A percentile compares a stretch with the other conserved stretches of the same genome.
phyloP scores from a whole-genome alignment of 352 stramenopile genomes.

The Globisporangium radiosum region DNA sequence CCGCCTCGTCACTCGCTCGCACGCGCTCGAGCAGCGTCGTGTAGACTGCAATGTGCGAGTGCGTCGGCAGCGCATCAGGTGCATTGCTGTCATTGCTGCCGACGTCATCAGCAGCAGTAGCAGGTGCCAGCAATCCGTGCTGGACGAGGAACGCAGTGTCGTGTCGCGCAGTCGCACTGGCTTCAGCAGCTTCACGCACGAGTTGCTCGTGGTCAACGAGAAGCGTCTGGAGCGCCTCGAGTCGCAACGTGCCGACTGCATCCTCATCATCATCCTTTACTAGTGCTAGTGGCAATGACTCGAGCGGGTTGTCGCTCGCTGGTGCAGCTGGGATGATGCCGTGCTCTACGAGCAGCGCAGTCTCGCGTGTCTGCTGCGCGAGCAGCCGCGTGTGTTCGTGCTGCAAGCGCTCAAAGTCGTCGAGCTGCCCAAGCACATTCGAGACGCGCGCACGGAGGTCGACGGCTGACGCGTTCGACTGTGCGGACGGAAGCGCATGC shows the following conservation, averaged over 20 bases:
- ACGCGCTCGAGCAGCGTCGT: conserved; percentile 19
- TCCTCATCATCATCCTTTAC: too few species aligned
- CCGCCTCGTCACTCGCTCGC: neutral
- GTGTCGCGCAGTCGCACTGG: neutral
- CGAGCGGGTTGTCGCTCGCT: too few species aligned
- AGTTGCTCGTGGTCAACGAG: conserved; percentile 17
- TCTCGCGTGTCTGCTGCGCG: neutral
- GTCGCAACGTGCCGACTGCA: neutral
- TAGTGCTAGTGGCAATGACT: too few species aligned
- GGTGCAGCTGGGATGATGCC: too few species aligned
- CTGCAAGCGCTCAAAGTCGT: conserved; percentile 9
- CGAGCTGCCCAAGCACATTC: conserved; percentile 22
- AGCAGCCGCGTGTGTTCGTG: neutral
- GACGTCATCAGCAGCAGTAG: neutral
- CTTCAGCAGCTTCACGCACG: conserved; percentile 1
- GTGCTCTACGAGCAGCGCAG: neutral
- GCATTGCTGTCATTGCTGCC: neutral
- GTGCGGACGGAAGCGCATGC: conserved; percentile 23
- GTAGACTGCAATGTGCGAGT: conserved; percentile 23
- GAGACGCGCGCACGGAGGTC: conserved; percentile 24
- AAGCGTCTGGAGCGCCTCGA: conserved; percentile 23
- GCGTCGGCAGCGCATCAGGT: conserved; percentile 7
- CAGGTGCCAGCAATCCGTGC: conserved; percentile 8
- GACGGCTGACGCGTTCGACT: conserved; percentile 17
- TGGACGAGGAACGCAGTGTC: conserved; percentile 9